phyloP scores from a whole-genome alignment of 768 basidiomycete genomes.

The Mycena vulgaris region DNA sequence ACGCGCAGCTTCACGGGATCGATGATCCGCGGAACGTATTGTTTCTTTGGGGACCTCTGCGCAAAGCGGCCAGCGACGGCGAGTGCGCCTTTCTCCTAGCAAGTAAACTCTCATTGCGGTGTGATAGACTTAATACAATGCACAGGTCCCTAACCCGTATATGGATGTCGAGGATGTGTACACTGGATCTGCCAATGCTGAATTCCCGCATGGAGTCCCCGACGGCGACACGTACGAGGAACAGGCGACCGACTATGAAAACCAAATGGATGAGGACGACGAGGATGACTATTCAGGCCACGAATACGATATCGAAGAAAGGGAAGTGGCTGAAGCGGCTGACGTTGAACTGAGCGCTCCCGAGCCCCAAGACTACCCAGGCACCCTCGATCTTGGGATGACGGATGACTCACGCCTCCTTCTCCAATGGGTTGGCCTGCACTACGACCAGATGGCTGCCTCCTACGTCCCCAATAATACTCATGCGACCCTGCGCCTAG shows the following conservation, averaged over 20 bases:
- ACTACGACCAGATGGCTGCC: not conserved
- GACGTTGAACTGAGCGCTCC: not conserved
- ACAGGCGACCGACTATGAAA: too few relatives aligned
- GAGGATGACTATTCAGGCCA: not conserved
- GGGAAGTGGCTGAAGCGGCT: not conserved
- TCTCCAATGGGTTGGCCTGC: not conserved
- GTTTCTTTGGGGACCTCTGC: not conserved
- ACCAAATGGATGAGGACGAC: not conserved
- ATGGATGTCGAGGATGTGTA: not conserved
- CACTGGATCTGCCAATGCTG: not conserved
- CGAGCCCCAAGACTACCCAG: not conserved
- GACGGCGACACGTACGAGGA: not conserved
- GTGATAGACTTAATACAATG: not conserved
- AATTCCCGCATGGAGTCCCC: not conserved
- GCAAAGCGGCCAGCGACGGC: not conserved
- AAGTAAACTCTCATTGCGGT: not conserved
- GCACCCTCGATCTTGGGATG: not conserved
- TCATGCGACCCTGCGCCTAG: not conserved
- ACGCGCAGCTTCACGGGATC: not conserved
- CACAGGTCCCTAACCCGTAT: not conserved
- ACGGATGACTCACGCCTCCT: not conserved
- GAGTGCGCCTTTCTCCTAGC: not conserved
- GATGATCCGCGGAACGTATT: not conserved
- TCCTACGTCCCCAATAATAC: not conserved
- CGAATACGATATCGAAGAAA: not conserved